phyloP scores from a whole-genome alignment of 768 basidiomycete genomes.

The Gelatoporia subvermispora region DNA sequence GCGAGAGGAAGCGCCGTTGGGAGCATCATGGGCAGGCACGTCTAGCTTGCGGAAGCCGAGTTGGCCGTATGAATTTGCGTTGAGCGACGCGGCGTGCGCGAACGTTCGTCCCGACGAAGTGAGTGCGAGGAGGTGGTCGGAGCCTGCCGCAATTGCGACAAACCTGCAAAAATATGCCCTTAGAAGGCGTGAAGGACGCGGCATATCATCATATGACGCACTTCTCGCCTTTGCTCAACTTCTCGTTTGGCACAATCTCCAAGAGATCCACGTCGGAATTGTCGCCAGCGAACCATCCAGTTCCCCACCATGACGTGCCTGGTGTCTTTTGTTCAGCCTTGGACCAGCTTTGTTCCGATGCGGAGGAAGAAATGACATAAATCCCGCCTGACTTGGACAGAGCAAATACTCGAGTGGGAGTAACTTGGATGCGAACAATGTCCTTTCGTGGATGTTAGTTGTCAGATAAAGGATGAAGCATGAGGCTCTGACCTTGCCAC shows the following conservation, averaged over 20 bases:
- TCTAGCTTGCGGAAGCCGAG: slow-evolving; percentile 71
- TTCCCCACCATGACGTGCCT: slow-evolving; percentile 55
- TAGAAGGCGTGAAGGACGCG: no score
- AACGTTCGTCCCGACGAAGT: slow-evolving; percentile 75
- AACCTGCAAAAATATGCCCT: slow-evolving; percentile 44
- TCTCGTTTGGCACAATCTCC: slow-evolving; percentile 54
- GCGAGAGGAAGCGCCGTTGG: slow-evolving; percentile 23
- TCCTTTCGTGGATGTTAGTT: slow-evolving; percentile 40
- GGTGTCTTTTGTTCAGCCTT: slow-evolving; percentile 36
- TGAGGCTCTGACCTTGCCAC: slow-evolving; percentile 51
- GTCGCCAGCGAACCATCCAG: slow-evolving; percentile 54
- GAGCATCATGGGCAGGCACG: slow-evolving; percentile 32
- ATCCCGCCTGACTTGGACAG: slow-evolving; percentile 74
- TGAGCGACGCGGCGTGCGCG: slow-evolving; percentile 66
- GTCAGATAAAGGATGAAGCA: neutral
- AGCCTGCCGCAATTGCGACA: slow-evolving; percentile 66
- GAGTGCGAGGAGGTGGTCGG: slow-evolving; percentile 65
- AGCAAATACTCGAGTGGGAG: slow-evolving; percentile 63
- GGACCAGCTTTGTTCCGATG: slow-evolving; percentile 40
- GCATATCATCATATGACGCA: slow-evolving; percentile 24
- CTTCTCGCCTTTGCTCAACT: slow-evolving; percentile 64
- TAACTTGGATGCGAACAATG: slow-evolving; percentile 59
- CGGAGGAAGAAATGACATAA: slow-evolving; percentile 58
- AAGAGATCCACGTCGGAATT: slow-evolving; percentile 48
- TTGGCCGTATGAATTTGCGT: slow-evolving; percentile 79